These are phyloP conservation scores for Pseudogymnoascus sp. DNA, from an alignment of 2,329 filamentous ascomycete species.

Conservation along the genomic window DNA sequence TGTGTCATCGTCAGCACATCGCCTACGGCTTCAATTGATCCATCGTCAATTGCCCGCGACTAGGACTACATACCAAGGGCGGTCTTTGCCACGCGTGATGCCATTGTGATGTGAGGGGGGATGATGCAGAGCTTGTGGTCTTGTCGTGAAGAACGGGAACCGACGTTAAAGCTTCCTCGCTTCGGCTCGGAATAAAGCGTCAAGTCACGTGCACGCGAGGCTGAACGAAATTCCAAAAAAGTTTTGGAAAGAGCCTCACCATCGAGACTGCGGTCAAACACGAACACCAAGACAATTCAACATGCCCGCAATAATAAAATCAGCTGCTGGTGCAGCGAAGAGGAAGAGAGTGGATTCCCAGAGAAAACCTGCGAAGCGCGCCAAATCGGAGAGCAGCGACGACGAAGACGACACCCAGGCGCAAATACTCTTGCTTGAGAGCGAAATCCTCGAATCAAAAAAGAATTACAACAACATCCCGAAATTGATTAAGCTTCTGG, in stretches of 20 bases:
- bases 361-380: slow-evolving; percentile 37
- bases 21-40: slow-evolving; percentile 16
- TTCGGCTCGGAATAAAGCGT: slow-evolving; percentile 6
- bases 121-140: slow-evolving; percentile 36
- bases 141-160: slow-evolving; percentile 21
- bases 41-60: slow-evolving; percentile 10
- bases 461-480: slow-evolving; percentile 90
- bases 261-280: background rate
- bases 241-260: slow-evolving; percentile 10
- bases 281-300: slow-evolving; percentile 13
- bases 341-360: slow-evolving; percentile 46
- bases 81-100: slow-evolving; percentile 93
- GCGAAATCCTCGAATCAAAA: slow-evolving; percentile 73
- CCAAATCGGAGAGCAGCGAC: slow-evolving; percentile 34
- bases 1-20: slow-evolving; percentile 12
- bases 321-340: slow-evolving; percentile 18
- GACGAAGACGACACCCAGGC: slow-evolving; percentile 47
- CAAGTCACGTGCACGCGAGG: slow-evolving; percentile 10
- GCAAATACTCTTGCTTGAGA: slow-evolving; percentile 67
- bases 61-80: slow-evolving; percentile 68
- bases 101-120: slow-evolving; percentile 71
- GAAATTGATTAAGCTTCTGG: slow-evolving; percentile 55
- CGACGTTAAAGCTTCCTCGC: slow-evolving; percentile 14
- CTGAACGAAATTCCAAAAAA: slow-evolving; percentile 12
- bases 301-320: slow-evolving; percentile 21